Evolutionary conservation across 129 eudicot genomes (phyloP).

Genomic region (Flaveria brownii): DNA sequence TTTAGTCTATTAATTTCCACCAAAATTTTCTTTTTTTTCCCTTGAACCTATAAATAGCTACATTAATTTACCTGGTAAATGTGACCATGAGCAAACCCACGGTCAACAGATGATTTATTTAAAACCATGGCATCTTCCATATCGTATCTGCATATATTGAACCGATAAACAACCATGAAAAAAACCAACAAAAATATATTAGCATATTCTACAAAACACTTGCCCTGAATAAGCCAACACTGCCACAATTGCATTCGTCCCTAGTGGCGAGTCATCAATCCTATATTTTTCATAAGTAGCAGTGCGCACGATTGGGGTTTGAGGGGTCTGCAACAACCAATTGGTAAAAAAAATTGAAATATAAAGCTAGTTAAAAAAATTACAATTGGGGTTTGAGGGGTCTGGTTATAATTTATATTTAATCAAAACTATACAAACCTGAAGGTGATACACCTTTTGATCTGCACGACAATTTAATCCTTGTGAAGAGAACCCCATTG

Average conservation of each 20-base stretch:
- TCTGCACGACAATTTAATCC: constrained; percentile 80
- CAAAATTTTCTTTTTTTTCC: background rate
- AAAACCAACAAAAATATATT: background rate
- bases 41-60: background rate
- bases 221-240: constrained; percentile 98
- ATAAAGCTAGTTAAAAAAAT: background rate
- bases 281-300: constrained; percentile 70
- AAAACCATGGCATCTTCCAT: constrained; percentile 99
- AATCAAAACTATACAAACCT: constrained; percentile 49
- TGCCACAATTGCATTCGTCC: constrained; percentile 97
- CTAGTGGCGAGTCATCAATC: constrained; percentile 83
- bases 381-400: background rate
- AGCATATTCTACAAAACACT: background rate
- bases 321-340: constrained; percentile 76
- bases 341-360: background rate
- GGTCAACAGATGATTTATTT: constrained; percentile 94
- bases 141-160: constrained; percentile 61
- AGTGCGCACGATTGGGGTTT: constrained; percentile 92
- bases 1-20: constrained; percentile 5
- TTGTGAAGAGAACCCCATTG: constrained; percentile 96
- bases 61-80: constrained; percentile 71
- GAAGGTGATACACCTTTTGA: constrained; percentile 94
- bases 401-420: background rate
- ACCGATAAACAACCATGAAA: constrained; percentile 9
- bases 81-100: constrained; percentile 89